phyloP scores from a whole-genome alignment of 768 basidiomycete species.

The Phlebiopsis gigantea region DNA sequence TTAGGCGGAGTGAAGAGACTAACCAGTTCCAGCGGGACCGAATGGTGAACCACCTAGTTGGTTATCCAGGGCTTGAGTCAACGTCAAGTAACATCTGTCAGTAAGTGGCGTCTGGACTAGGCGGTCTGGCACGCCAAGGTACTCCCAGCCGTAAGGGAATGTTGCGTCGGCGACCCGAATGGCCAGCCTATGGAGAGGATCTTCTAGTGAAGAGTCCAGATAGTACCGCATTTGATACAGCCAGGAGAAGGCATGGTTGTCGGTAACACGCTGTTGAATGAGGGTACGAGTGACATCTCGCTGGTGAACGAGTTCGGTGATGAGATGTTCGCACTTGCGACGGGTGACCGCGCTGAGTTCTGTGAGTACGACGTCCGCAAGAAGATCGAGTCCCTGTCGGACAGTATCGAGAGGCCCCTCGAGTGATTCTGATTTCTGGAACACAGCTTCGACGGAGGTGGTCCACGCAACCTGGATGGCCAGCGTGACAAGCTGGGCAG shows the following conservation, averaged over 20 bases:
- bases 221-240: slow-evolving; percentile 99
- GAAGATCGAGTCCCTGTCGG: slow-evolving; percentile 79
- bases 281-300: slow-evolving; percentile 88
- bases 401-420: slow-evolving; percentile 70
- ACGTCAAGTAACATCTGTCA: slow-evolving; percentile 91
- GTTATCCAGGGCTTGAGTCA: slow-evolving; percentile 92
- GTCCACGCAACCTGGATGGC: slow-evolving; percentile 97
- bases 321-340: slow-evolving; percentile 96
- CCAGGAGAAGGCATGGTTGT: slow-evolving; percentile 82
- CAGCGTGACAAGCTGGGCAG: slow-evolving; percentile 94
- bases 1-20: slow-evolving; percentile 16
- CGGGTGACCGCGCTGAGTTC: slow-evolving; percentile 89
- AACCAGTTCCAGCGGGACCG: slow-evolving; percentile 95
- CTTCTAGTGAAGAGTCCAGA: slow-evolving; percentile 62
- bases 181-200: slow-evolving; percentile 73
- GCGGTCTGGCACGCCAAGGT: slow-evolving; percentile 93
- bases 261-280: slow-evolving; percentile 55
- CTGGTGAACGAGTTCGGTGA: slow-evolving; percentile 98
- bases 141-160: slow-evolving; percentile 99
- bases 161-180: slow-evolving; percentile 86
- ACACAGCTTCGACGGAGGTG: slow-evolving; percentile 63
- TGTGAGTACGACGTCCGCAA: slow-evolving; percentile 94
- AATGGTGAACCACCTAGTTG: slow-evolving; percentile 97
- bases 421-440: slow-evolving; percentile 53
- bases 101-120: slow-evolving; percentile 98